These are phyloP conservation scores for Mycena pura DNA, from an alignment of 768 basidiomycete species.

Conservation along the genomic window DNA sequence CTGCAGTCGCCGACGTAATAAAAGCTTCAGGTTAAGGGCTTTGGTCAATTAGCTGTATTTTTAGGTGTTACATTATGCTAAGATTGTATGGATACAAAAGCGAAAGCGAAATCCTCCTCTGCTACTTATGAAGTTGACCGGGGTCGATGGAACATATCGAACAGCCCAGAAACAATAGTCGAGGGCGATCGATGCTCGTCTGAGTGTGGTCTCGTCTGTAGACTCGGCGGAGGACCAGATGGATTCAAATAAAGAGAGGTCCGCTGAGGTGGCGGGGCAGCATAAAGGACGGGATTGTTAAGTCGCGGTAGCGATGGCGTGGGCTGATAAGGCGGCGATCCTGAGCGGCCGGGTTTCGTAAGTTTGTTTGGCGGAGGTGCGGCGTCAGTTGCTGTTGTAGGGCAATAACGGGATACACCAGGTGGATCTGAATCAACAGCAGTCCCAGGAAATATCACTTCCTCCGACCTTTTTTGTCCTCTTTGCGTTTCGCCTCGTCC, in stretches of 20 bases:
- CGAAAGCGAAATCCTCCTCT: too few species aligned
- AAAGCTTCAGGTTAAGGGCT: constrained; percentile 9
- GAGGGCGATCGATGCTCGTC: constrained; percentile 12
- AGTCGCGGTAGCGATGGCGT: constrained; percentile 51
- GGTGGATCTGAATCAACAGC: constrained; percentile 31
- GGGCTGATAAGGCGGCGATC: constrained; percentile 41
- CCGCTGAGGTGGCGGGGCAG: constrained; percentile 39
- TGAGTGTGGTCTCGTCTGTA: constrained; percentile 7
- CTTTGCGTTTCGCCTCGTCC: constrained; percentile 42
- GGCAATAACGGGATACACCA: neutral
- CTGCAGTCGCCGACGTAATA: constrained; percentile 46
- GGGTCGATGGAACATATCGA: constrained; percentile 26
- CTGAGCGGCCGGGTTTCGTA: constrained; percentile 23
- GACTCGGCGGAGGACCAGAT: constrained; percentile 10
- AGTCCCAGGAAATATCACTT: too few species aligned
- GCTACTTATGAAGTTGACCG: constrained; percentile 16
- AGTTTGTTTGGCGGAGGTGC: constrained; percentile 29
- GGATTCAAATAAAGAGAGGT: constrained; percentile 2
- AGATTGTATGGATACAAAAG: constrained; percentile 14
- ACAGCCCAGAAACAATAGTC: constrained; percentile 20
- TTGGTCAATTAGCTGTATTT: constrained; percentile 26
- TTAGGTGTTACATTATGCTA: constrained; percentile 7
- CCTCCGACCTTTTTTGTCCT: constrained; percentile 37
- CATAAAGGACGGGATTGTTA: constrained; percentile 48
- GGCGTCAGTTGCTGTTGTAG: constrained; percentile 7